Base-by-base conservation (phyloP, 192 early-diverging fungal species). In the Gamsiella multidivaricata region DNA sequence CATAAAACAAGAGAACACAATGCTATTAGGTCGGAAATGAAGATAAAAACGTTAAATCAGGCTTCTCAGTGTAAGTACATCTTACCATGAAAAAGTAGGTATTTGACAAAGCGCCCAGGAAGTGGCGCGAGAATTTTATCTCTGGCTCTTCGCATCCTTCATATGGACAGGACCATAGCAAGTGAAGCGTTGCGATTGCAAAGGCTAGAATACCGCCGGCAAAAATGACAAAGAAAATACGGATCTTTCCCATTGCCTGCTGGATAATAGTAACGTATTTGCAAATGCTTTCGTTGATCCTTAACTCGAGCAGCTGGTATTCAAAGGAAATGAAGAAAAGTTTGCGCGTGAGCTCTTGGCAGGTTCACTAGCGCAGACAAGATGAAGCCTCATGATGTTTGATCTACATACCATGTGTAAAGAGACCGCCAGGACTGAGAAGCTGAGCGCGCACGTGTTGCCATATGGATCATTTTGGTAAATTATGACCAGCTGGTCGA, bases 261-360 rank as follows among this genome's bases (percentile, higher is more conserved):
- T 70, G 69, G 17, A 70, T 70, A 22, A 70, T 70, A 1, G 52
- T 62, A 3, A 70, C 59, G 20, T 54, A 70, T 34, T 69, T 69
- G 47, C 57, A 60, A 1, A 69, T 50, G 17, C 36, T 54, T 29
- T 61, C 47, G 57, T 54, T 54, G 50, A 69, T 53, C 28, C 67
- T 25, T 0, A 69, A 39, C 25, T 69, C 67, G 20, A 60, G 61
- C 26, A 69, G 20, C 65, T 65, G 3, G 14, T 28, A 37, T 25
- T 12, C 15, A 52, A 51, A 3, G 11, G 25, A 6, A 7, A 15
- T 22, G 5, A 46, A 51, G 4, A 52, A 12, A 37, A 51, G 2
- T 29, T 31, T n/a, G n/a, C n/a, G n/a, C n/a, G n/a, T n/a, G n/a
- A n/a, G n/a, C n/a, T n/a, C n/a, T n/a, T 39, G 37, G 12, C 37